phyloP scores from a whole-genome alignment of 2,329 filamentous ascomycete species.

The Endocalyx cinctus region DNA sequence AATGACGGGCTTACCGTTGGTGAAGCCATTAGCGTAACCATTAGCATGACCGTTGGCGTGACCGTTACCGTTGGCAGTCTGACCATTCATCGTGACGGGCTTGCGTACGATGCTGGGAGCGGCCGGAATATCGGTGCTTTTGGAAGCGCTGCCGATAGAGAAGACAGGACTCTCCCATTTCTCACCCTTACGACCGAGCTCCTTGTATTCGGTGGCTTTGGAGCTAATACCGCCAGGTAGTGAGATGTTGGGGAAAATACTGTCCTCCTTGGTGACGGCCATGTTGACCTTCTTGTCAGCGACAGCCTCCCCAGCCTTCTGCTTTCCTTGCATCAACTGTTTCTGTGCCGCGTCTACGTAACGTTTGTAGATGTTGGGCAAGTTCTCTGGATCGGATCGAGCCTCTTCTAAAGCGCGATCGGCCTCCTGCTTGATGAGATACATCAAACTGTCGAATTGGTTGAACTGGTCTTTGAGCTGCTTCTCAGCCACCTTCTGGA shows the following conservation, averaged over 20 bases:
- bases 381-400: conserved; percentile 64
- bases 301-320: conserved; percentile 61
- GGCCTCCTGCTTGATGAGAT: conserved; percentile 77
- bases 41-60: conserved; percentile 8
- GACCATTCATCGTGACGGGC: conserved; percentile 25
- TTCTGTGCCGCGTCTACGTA: conserved; percentile 74
- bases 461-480: conserved; percentile 79
- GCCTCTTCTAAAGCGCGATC: conserved; percentile 65
- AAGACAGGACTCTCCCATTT: conserved; percentile 96
- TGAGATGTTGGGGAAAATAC: conserved; percentile 80
- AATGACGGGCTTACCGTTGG: conserved; percentile 1
- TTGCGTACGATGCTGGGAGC: conserved; percentile 48
- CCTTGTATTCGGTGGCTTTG: conserved; percentile 91
- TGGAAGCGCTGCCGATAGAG: conserved; percentile 71
- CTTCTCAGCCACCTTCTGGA: conserved; percentile 86
- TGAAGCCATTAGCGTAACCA: neutral
- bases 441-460: conserved; percentile 68
- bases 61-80: conserved; percentile 14
- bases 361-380: conserved; percentile 79
- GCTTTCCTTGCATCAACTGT: conserved; percentile 68
- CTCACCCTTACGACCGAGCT: conserved; percentile 81
- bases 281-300: conserved; percentile 75
- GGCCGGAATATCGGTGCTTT: conserved; percentile 67
- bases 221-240: conserved; percentile 84
- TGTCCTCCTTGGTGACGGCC: conserved; percentile 81